Evolutionary conservation across 2,329 filamentous ascomycete genomes (phyloP), one percentile per base, ranked within the genome.

Genomic region (Cytospora mali): DNA sequence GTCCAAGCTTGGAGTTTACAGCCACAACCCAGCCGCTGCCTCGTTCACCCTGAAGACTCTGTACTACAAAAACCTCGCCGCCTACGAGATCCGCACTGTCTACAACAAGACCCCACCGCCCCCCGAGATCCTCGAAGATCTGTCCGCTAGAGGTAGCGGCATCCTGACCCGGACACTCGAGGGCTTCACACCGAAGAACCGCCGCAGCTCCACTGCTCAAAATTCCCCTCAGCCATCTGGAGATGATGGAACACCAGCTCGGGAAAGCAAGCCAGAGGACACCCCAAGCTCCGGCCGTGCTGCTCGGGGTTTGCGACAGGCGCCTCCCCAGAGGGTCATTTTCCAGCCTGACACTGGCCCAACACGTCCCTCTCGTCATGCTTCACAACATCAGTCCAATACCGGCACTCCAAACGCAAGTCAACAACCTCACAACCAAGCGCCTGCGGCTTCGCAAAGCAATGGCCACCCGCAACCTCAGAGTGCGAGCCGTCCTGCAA

Each of bases 31-130:
- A 66, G 84, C 92, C 7, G 91, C 92, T n/a, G 87, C 92, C 64
- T 92, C 92, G 16, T 96, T 96, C 76, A 85, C 90, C 64, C 80
- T 96, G 61, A 97, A 97, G 78, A 89, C 90, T 61, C 88, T 90
- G 66, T 97, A 95, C 78, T 96, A 96, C 80, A 93, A 92, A 75
- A 92, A 94, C 70, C 84, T 97, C 51, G 89, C 90, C 14, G 92
- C 93, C 1, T 97, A 90, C 75, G 93, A 96, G 76, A 95, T 96
- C 71, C 86, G 85, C 53, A 89, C 87, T 13, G 78, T 93, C 49
- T 90, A 93, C 76, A 84, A 88, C 59, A 88, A 90, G 75, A 91
- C 93, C 66, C 93, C 93, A 0, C 93, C 93, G 18, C 92, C 92
- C 6, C 92, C 90, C 69, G 91, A 96, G 70, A 96, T 96, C 54